Evolutionary conservation across 257 asterid genomes (phyloP), one percentile per base, ranked within the genome.

Genomic region (Capsicum baccatum): DNA sequence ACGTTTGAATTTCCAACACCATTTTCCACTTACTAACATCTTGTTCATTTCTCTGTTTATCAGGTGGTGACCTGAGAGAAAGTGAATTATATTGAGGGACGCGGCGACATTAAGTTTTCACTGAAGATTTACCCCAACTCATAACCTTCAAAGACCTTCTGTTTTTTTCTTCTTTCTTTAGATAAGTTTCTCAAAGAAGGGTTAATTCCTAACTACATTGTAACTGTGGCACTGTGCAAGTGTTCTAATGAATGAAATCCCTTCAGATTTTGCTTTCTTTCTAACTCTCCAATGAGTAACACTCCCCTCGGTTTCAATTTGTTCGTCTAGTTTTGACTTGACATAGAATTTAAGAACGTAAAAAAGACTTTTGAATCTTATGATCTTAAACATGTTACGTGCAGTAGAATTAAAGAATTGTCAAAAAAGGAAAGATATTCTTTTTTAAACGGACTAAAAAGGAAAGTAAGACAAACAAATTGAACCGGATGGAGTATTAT

Each of bases 161-260:
- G 15, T 62, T 13, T 78, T 44, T 44, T 35, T 37, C 55, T 57
- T 56, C 39, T 47, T 62, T 33, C 56, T 42, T 57, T 50, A 35
- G 39, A 83, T 82, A 57, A 83, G 48, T 76, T 86, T 52, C 59
- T 42, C 71, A 56, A 26, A 60, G 81, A 84, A 86, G 83, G 87
- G 83, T 74, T 73, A 47, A 73, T 19, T 71, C 35, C 84, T 56
- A 73, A 62, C 86, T 81, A 80, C 83, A 58, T 69, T 78, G 48
- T 80, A 19, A 85, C 67, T 79, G 19, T 14, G 48, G 6, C 26
- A 39, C 74, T 68, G 17, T 81, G 76, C 21, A 70, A 59, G 71
- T 39, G 55, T 58, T 84, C 54, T 57, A 48, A 54, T 59, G 84
- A 83, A 87, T 85, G 81, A 81, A 83, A 79, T 78, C 81, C 83